These are phyloP conservation scores for Hericium erinaceus DNA, from an alignment of 768 basidiomycete species.

Conservation along the genomic window DNA sequence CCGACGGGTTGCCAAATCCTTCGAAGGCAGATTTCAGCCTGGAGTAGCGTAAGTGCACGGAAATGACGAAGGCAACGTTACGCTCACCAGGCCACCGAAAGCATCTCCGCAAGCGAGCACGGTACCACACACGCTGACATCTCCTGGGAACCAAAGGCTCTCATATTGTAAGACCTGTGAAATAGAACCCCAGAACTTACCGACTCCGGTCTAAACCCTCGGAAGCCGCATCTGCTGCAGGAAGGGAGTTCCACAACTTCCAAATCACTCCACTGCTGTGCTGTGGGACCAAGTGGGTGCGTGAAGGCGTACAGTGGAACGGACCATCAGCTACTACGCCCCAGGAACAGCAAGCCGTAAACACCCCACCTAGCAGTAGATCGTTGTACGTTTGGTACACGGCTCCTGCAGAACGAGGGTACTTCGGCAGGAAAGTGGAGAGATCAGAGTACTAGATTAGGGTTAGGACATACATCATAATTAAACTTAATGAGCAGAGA, in stretches of 20 bases:
- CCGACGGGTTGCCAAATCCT: slow-evolving; percentile 1
- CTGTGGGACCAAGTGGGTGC: neutral
- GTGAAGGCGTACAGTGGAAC: neutral
- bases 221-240: slow-evolving; percentile 11
- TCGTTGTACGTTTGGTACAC: slow-evolving; percentile 14
- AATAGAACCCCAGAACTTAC: slow-evolving; percentile 1
- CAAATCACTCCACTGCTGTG: slow-evolving; percentile 8
- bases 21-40: slow-evolving; percentile 6
- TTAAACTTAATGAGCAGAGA: neutral
- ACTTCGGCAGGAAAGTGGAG: neutral
- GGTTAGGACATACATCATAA: neutral
- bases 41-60: neutral
- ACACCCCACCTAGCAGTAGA: slow-evolving; percentile 6
- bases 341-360: too few species aligned
- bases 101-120: slow-evolving; percentile 1
- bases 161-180: neutral
- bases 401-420: slow-evolving; percentile 4
- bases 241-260: slow-evolving; percentile 9
- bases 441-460: slow-evolving; percentile 2
- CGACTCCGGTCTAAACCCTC: slow-evolving; percentile 5
- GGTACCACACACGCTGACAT: slow-evolving; percentile 2
- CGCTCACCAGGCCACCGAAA: slow-evolving; percentile 10
- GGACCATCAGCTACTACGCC: neutral
- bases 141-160: neutral
- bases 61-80: neutral